Evolutionary conservation across 139 green algal species (phyloP), one percentile per base, ranked within the genome.

Genomic region (Tetradesmus obliquus): DNA sequence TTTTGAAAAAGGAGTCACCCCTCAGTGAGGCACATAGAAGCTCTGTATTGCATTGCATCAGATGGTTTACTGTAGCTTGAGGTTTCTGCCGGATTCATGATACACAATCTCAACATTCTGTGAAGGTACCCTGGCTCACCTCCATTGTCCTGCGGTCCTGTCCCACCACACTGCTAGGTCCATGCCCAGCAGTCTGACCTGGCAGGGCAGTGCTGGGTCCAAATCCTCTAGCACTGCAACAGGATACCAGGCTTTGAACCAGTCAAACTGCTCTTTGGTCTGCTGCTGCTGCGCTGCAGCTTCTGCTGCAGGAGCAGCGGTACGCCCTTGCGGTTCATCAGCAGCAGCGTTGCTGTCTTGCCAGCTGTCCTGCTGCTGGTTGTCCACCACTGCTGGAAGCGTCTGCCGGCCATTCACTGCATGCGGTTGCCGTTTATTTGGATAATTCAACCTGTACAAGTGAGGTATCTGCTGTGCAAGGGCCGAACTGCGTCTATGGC

Each of bases 181-280:
- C 76, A 91, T 88, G 58, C 94, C 95, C 82, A 97, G 72, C 57
- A 97, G 88, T 58, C 81, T 81, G 32, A 88, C 57, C 3, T 86
- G 83, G n/a, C 62, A 79, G 3, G 93, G 94, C 51, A 76, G 54
- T 15, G 54, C 22, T 22, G 82, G 86, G 3, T 94, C 83, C n/a
- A 97, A 53, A 89, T 96, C 88, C 1, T 82, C 24, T 5, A 91
- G 84, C 1, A 91, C 5, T 3, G 90, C 91, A 55, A 96, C 55
- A 19, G 94, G 94, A 58, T 96, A 96, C 95, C 95, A 96, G 24
- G 92, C 76, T 55, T 80, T 84, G 12, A 57, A 45, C 83, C 83
- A 88, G 57, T 88, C 51, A 60, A 88, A 88, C 82, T 87, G 55
- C 82, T 74, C 17, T 5, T 74, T 74, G 55, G 82, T 12, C 53